Evolutionary conservation across 306 rosid genomes (phyloP), one percentile per base, ranked within the genome.

Genomic region (Inga leiocalycina): DNA sequence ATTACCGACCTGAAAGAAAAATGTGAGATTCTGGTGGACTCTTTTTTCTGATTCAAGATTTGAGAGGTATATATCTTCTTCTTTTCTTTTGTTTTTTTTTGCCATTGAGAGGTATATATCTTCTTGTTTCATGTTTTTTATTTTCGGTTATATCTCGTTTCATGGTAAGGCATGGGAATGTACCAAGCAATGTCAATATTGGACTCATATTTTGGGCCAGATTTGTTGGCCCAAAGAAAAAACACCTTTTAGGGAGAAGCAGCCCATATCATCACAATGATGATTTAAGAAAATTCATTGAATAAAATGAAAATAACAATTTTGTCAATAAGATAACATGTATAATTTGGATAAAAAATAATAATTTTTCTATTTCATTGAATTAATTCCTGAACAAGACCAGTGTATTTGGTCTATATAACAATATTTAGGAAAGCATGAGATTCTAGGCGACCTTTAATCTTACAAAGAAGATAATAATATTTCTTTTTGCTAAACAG

Each of bases 1-100:
- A 51, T 76, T 64, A 30, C 46, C 13, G 27, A 43, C 16, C 79
- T 64, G 13, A 30, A 79, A 76, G 81, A 84, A 5, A 82, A 32
- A 51, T 27, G 64, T 54, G 24, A 22, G 61, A 56, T 56, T 3
- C 34, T 17, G 61, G 30, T 24, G 76, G 44, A 35, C 22, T 20
- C 41, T 74, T 9, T 46, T 57, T 8, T 8, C 13, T 57, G 4
- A 8, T n/a, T 20, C 13, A n/a, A 56, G 24, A 19, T 61, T 24
- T 22, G 32, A 7, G 67, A 32, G 34, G 34, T 10, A 10, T 24
- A 27, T 27, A 27, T 27, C 30, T 27, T 27, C 30, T 27, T 27
- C 30, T 27, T 27, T 32, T 65, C 43, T 65, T 30, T 41, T 30
- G 3, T 48, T 48, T 13, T 48, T 27, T 27, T 27, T 0, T 27